These are phyloP conservation scores for Fomitopsis pinicola DNA, from an alignment of 1,284 basidiomycete genomes.

Conservation along the genomic window DNA sequence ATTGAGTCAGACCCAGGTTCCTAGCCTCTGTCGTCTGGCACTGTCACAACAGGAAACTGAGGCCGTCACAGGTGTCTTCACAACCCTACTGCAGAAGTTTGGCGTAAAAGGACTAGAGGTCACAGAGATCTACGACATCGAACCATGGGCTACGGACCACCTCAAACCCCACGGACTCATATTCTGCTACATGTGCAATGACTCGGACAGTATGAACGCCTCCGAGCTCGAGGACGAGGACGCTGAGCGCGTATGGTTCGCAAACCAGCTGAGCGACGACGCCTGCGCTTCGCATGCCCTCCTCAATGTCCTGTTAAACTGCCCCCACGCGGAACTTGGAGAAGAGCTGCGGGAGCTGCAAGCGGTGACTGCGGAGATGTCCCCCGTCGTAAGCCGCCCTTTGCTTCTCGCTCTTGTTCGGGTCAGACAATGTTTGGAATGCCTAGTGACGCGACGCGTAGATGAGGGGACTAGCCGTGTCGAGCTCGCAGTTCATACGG, in stretches of 20 bases:
- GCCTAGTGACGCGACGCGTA: slow-evolving; percentile 19
- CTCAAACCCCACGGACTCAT: slow-evolving; percentile 49
- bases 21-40: background rate
- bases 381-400: slow-evolving; percentile 42
- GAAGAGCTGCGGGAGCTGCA: slow-evolving; percentile 40
- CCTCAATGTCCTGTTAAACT: slow-evolving; percentile 55
- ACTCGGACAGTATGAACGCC: slow-evolving; percentile 30
- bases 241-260: slow-evolving; percentile 56
- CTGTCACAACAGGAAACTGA: background rate
- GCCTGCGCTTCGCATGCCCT: slow-evolving; percentile 60
- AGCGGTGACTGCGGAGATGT: slow-evolving; percentile 49
- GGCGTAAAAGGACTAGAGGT: slow-evolving; percentile 49
- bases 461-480: slow-evolving; percentile 61
- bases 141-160: slow-evolving; percentile 56
- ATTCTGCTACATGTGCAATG: slow-evolving; percentile 55
- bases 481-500: slow-evolving; percentile 47
- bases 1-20: slow-evolving; percentile 59
- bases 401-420: background rate
- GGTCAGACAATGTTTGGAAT: background rate
- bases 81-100: slow-evolving; percentile 46
- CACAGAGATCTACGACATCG: slow-evolving; percentile 56
- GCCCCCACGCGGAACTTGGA: slow-evolving; percentile 45
- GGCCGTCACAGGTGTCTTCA: slow-evolving; percentile 48
- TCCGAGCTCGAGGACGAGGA: slow-evolving; percentile 49
- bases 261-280: slow-evolving; percentile 62